A percentile compares a stretch with the other conserved stretches of the same genome.
These are phyloP conservation scores for Macrocystidia cucumis DNA, from an alignment of 1,284 basidiomycete genomes.

Conservation along the genomic window DNA sequence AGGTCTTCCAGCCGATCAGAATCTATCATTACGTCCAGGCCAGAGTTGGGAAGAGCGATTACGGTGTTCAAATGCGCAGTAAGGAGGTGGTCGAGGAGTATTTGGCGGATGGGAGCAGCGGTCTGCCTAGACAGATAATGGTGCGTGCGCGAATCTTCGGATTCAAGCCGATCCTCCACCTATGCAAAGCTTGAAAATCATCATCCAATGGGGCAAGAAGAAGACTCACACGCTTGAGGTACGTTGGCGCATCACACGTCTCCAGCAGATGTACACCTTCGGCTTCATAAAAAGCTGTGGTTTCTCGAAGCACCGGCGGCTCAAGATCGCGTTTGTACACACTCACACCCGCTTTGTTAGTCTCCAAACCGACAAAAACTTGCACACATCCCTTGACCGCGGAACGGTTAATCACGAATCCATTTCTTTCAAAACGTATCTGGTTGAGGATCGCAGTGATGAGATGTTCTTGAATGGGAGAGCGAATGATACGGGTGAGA, in stretches of 20 bases:
- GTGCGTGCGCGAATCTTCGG: slow-evolving; percentile 84
- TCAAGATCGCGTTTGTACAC: slow-evolving; percentile 89
- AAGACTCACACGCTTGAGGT: slow-evolving; percentile 65
- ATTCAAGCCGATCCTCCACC: slow-evolving; percentile 79
- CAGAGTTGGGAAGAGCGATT: slow-evolving; percentile 79
- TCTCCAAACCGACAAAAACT: slow-evolving; percentile 68
- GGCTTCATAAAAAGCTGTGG: slow-evolving; percentile 70
- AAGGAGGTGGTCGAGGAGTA: slow-evolving; percentile 77
- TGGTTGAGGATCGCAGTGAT: slow-evolving; percentile 80
- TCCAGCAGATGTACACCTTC: slow-evolving; percentile 74
- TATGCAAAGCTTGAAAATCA: slow-evolving; percentile 36
- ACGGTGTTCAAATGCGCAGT: slow-evolving; percentile 72
- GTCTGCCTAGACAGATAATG: slow-evolving; percentile 86
- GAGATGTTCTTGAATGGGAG: slow-evolving; percentile 81
- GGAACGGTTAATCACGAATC: slow-evolving; percentile 87
- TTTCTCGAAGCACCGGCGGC: slow-evolving; percentile 75
- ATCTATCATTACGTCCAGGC: slow-evolving; percentile 87
- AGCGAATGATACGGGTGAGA: slow-evolving; percentile 75
- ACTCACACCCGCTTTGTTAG: slow-evolving; percentile 41
- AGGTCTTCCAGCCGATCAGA: slow-evolving; percentile 74
- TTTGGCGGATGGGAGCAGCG: slow-evolving; percentile 57
- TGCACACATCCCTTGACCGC: slow-evolving; percentile 88
- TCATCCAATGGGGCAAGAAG: slow-evolving; percentile 21
- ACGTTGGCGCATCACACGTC: slow-evolving; percentile 77
- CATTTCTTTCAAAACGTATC: slow-evolving; percentile 89